Evolutionary conservation across 768 basidiomycete genomes (phyloP).

Genomic region (Suillus tomentosus): DNA sequence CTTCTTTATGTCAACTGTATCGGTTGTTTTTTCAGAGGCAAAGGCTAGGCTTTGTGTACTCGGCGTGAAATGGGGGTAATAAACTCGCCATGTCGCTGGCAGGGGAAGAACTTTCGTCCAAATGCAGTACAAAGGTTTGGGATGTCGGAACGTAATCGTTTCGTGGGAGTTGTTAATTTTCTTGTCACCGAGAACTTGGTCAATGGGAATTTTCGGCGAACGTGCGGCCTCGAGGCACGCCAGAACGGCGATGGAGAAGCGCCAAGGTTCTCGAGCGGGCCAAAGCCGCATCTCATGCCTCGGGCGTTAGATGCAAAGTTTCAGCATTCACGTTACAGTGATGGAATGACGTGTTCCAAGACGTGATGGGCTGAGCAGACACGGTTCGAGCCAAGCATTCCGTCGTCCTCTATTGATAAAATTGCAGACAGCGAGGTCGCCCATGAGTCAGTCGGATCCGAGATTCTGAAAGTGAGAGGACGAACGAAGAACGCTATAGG

Average conservation of each 20-base stretch:
- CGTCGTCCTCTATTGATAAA: background rate
- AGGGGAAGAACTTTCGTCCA: background rate
- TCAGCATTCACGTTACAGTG: background rate
- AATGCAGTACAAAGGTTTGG: background rate
- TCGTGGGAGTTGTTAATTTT: background rate
- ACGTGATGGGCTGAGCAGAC: background rate
- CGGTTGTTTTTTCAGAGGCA: too few relatives aligned
- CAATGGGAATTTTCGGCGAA: background rate
- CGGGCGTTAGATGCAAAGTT: background rate
- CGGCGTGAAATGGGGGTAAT: too few relatives aligned
- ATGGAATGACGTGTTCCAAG: background rate
- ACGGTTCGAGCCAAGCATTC: background rate
- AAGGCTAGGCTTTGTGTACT: background rate
- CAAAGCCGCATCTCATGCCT: background rate
- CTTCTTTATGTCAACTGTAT: too few relatives aligned
- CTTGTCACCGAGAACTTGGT: background rate
- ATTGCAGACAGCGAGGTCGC: background rate
- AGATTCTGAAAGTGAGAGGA: background rate
- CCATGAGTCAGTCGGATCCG: too few relatives aligned
- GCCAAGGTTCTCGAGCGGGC: background rate
- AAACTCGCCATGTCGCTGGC: background rate
- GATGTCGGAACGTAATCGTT: background rate
- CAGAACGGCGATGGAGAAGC: constrained; percentile 1
- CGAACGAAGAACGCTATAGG: background rate
- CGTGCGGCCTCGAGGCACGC: background rate